These are phyloP conservation scores for Sugiyamaella novakii DNA, from an alignment of 1,139 yeast genomes.

Conservation along the genomic window DNA sequence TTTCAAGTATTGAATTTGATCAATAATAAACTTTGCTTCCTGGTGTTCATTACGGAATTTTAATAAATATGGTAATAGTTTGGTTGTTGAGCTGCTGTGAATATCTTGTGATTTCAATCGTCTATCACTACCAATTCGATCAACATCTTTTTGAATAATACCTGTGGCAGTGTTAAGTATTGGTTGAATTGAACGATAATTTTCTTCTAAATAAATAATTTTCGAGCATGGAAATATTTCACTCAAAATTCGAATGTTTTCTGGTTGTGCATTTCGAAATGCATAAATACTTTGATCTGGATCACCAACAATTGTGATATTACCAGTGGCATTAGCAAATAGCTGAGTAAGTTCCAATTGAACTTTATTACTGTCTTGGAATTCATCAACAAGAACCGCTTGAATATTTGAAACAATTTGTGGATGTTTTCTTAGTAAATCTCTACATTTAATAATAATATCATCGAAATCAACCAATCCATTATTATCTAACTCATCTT, in stretches of 20 bases:
- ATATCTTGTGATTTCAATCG: slow-evolving; percentile 22
- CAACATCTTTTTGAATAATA: slow-evolving; percentile 63
- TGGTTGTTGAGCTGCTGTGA: not conserved
- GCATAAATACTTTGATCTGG: slow-evolving; percentile 95
- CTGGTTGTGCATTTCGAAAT: slow-evolving; percentile 76
- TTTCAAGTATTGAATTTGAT: slow-evolving; percentile 50
- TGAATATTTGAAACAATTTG: slow-evolving; percentile 54
- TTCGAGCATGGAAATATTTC: slow-evolving; percentile 46
- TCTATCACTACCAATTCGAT: slow-evolving; percentile 20
- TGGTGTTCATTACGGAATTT: slow-evolving; percentile 46
- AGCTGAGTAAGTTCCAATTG: slow-evolving; percentile 69
- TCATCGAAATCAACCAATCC: slow-evolving; percentile 81
- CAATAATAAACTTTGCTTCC: slow-evolving; percentile 63
- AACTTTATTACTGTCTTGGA: slow-evolving; percentile 83
- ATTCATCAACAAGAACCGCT: slow-evolving; percentile 89
- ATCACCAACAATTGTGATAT: slow-evolving; percentile 89
- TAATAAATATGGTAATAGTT: slow-evolving; percentile 48
- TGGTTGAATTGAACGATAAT: slow-evolving; percentile 76
- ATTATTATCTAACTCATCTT: slow-evolving; percentile 47
- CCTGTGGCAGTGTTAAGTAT: slow-evolving; percentile 67
- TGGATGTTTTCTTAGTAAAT: slow-evolving; percentile 50
- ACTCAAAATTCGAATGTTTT: slow-evolving; percentile 65
- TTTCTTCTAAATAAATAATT: slow-evolving; percentile 57
- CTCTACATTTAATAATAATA: slow-evolving; percentile 59
- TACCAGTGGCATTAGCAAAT: slow-evolving; percentile 53